phyloP scores from a whole-genome alignment of 345 rosid species.

The Murraya koenigii region DNA sequence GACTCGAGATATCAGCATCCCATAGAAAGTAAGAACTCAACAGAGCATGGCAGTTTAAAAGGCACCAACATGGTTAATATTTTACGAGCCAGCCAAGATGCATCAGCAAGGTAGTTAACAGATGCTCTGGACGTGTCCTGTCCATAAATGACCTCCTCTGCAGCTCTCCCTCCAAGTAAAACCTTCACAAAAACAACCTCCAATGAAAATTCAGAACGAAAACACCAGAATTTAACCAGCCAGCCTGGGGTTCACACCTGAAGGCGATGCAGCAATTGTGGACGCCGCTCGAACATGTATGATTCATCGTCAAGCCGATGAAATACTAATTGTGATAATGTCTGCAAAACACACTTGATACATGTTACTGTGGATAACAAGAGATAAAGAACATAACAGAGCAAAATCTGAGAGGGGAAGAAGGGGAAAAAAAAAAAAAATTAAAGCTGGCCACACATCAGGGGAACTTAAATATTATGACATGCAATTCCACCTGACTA shows the following conservation, averaged over 20 bases:
- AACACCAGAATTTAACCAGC: constrained; percentile 6
- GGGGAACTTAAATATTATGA: not conserved
- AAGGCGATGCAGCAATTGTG: constrained; percentile 89
- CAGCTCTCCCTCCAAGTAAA: constrained; percentile 92
- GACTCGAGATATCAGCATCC: constrained; percentile 5
- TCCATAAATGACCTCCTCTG: constrained; percentile 89
- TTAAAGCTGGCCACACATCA: not conserved
- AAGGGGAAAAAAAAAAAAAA: not conserved
- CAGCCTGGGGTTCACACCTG: constrained; percentile 50
- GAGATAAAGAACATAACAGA: not conserved
- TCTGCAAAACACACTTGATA: constrained; percentile 35
- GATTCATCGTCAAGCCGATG: constrained; percentile 85
- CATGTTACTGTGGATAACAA: not conserved
- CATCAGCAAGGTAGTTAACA: constrained; percentile 79
- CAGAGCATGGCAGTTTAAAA: not conserved
- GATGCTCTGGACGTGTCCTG: constrained; percentile 87
- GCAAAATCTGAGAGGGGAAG: not conserved
- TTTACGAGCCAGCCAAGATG: constrained; percentile 98
- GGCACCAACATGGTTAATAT: constrained; percentile 63
- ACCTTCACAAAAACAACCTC: constrained; percentile 36
- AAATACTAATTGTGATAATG: constrained; percentile 80
- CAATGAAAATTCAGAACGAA: constrained; percentile 7
- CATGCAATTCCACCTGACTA: not conserved
- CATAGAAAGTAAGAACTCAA: not conserved
- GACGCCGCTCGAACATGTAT: constrained; percentile 84